Evolutionary conservation across 805 yeast species (phyloP).

Genomic region (Cyberlindnera bimundalis): DNA sequence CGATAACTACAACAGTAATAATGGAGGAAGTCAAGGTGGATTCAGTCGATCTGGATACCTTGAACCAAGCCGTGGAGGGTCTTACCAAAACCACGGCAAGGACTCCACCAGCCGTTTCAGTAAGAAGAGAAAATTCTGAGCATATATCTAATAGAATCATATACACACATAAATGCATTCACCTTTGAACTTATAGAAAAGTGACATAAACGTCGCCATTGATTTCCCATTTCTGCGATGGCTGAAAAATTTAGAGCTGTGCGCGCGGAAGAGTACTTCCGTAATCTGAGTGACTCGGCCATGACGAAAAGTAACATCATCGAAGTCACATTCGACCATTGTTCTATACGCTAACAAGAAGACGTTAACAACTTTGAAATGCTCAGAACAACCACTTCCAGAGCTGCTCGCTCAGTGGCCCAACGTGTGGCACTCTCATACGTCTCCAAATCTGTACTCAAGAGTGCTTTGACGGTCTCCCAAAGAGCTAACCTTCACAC

Average conservation of each 20-base stretch:
- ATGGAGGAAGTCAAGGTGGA: conserved; percentile 5
- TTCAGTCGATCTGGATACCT: conserved; percentile 17
- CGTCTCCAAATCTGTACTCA: not conserved
- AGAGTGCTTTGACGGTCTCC: not conserved
- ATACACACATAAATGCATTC: no score
- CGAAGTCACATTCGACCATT: no score
- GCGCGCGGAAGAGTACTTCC: no score
- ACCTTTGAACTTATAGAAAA: no score
- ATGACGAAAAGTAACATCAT: no score
- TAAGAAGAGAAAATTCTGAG: conserved; percentile 5
- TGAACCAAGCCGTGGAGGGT: conserved; percentile 8
- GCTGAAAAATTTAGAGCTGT: no score
- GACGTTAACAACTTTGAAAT: conserved; percentile 1
- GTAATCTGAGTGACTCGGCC: no score
- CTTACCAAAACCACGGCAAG: not conserved
- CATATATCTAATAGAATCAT: no score
- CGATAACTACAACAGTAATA: conserved; percentile 1
- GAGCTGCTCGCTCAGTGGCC: conserved; percentile 6
- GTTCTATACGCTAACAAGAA: no score
- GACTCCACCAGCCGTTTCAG: no score
- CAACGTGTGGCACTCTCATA: conserved; percentile 2
- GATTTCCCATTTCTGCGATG: no score
- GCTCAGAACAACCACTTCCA: conserved; percentile 10
- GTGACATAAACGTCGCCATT: no score
- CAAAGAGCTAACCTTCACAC: conserved; percentile 6